Evolutionary conservation across 1,284 basidiomycete genomes (phyloP), one percentile per base, ranked within the genome.

Genomic region (Apiotrichum akiyoshidainum): DNA sequence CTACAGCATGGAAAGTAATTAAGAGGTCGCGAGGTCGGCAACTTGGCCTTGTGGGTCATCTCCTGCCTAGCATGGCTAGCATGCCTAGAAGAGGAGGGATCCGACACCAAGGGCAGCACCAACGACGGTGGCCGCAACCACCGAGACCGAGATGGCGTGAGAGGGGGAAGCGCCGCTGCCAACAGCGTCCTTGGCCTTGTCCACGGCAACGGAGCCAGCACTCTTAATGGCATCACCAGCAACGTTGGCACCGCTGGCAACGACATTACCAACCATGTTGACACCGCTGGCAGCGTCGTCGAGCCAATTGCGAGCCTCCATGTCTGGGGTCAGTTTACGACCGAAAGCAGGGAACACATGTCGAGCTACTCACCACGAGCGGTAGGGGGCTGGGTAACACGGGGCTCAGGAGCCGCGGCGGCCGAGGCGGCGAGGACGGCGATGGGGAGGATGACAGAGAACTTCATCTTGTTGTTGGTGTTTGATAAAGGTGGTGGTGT

Each of bases 361-460:
- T 34, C 48, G 60, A 60, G 48, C 60, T 16, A 46, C 47, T 64
- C 59, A 46, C 63, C 60, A 22, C 53, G 48, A 31, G 52, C 58
- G 5, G 11, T 11, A 34, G 56, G 54, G 49, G 57, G 51, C n/a
- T 54, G 59, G 34, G 58, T 51, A 26, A 55, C 41, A 35, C 50
- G 40, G 31, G 61, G 56, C 34, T 52, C 19, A 45, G 56, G 50
- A 31, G 40, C 58, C 14, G 59, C 59, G 31, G 60, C 60, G 37
- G 56, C 58, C 40, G 47, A 49, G 22, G 57, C 50, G 34, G 60
- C 59, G 47, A 64, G 35, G 55, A 65, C 45, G 41, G 61, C 57
- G 49, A 65, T 9, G 19, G 62, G 39, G 51, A 60, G 19, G 40
- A 65, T 22, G 56, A 55, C 45, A 48, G 63, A 52, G 63, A 63